Evolutionary conservation across 2,329 filamentous ascomycete genomes (phyloP).

Genomic region (Diaporthe amygdali): DNA sequence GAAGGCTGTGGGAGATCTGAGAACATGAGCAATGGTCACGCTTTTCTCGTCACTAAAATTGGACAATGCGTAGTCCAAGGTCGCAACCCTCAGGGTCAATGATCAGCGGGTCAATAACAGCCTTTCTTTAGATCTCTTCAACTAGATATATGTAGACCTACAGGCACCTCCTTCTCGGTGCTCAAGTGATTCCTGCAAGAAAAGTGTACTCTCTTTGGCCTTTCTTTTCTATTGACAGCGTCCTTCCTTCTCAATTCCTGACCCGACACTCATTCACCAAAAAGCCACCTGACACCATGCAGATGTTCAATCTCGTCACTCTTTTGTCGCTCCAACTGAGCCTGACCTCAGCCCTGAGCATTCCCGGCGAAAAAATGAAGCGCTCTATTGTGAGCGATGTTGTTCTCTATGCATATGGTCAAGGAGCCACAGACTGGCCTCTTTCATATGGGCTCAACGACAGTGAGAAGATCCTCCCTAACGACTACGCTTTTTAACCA

Average conservation of each 20-base stretch:
- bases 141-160: background rate
- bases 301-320: background rate
- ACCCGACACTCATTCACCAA: background rate
- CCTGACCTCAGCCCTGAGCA: background rate
- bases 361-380: background rate
- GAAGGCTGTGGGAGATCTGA: background rate
- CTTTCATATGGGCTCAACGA: slow-evolving; percentile 26
- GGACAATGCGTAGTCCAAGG: background rate
- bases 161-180: background rate
- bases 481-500: background rate
- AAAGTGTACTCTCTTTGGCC: background rate
- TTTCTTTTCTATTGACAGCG: background rate
- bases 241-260: background rate
- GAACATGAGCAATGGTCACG: background rate
- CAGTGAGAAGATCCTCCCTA: slow-evolving; percentile 21
- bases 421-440: slow-evolving; percentile 27
- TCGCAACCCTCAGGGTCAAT: background rate
- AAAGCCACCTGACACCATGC: background rate
- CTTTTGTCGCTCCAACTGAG: background rate
- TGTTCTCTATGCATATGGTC: slow-evolving; percentile 29
- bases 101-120: background rate
- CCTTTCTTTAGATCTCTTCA: background rate
- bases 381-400: slow-evolving; percentile 28
- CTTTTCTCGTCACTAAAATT: background rate
- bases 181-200: background rate